Percentiles rank a stretch among this genome's conserved stretches.
Evolutionary conservation across 2,329 filamentous ascomycete genomes (phyloP).

Genomic region (Ophiocordyceps camponoti-leonardi): DNA sequence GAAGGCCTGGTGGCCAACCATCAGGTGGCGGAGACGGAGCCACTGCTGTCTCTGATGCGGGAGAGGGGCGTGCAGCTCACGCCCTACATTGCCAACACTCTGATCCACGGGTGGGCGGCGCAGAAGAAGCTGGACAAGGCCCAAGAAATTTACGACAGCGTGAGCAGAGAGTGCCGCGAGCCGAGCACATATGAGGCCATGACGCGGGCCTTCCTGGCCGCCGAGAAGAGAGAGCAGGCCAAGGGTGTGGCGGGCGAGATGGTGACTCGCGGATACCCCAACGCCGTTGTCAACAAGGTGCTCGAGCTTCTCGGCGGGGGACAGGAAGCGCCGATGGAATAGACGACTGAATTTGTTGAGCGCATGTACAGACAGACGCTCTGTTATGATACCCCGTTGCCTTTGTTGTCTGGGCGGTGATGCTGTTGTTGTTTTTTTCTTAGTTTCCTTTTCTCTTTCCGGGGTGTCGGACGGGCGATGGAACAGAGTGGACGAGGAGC

Average conservation of each 20-base stretch:
- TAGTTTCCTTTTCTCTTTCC: no score
- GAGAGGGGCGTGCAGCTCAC: conserved; percentile 65
- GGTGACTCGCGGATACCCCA: conserved; percentile 75
- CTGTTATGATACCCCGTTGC: conserved; percentile 10
- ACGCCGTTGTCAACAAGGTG: conserved; percentile 85
- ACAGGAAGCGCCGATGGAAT: conserved; percentile 18
- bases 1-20: conserved; percentile 96
- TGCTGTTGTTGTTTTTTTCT: conserved; percentile 1
- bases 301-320: conserved; percentile 63
- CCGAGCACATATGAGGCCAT: conserved; percentile 98
- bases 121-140: conserved; percentile 69
- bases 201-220: conserved; percentile 80
- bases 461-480: conserved; percentile 4
- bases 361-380: conserved; percentile 2
- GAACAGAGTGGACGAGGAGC: background rate
- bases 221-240: conserved; percentile 62
- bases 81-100: conserved; percentile 92
- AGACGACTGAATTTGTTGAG: background rate
- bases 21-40: conserved; percentile 57
- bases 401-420: conserved; percentile 4
- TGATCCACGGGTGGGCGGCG: conserved; percentile 91
- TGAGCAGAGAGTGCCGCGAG: conserved; percentile 66
- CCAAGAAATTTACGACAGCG: conserved; percentile 60
- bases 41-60: conserved; percentile 61
- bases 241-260: conserved; percentile 76